Evolutionary conservation across 2,329 filamentous ascomycete species (phyloP).

Genomic region (Fusarium albidum): DNA sequence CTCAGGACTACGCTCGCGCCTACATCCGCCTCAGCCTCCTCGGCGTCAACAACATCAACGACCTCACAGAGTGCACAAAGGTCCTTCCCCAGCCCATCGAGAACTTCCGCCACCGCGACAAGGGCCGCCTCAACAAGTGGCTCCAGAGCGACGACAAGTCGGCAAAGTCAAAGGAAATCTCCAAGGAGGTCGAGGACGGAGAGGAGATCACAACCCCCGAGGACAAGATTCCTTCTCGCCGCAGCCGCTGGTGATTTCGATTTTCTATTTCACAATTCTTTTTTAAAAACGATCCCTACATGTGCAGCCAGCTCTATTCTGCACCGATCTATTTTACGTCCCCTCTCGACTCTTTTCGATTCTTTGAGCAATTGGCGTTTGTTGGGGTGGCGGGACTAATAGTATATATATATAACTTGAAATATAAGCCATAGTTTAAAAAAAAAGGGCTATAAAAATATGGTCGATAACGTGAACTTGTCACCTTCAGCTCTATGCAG

Average conservation of each 20-base stretch:
- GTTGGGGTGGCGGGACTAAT: too few relatives aligned
- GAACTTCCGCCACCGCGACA: constrained; percentile 29
- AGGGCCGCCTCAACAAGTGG: constrained; percentile 38
- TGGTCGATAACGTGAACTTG: too few relatives aligned
- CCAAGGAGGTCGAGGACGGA: constrained; percentile 35
- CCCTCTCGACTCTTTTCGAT: too few relatives aligned
- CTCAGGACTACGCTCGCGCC: constrained; percentile 58
- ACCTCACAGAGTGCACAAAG: constrained; percentile 62
- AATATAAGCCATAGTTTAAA: too few relatives aligned
- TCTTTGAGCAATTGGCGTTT: too few relatives aligned
- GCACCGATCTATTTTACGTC: too few relatives aligned
- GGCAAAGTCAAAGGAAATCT: constrained; percentile 38
- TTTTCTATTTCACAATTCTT: too few relatives aligned
- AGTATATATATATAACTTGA: too few relatives aligned
- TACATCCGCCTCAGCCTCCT: constrained; percentile 64
- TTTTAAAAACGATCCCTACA: too few relatives aligned
- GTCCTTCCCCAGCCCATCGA: constrained; percentile 51
- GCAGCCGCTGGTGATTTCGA: constrained; percentile 16
- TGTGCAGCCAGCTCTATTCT: too few relatives aligned
- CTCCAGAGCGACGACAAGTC: constrained; percentile 39
- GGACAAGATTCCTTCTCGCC: constrained; percentile 33
- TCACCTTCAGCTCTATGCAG: too few relatives aligned
- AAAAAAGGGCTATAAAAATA: too few relatives aligned
- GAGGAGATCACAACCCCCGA: constrained; percentile 33
- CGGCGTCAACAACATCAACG: constrained; percentile 65